Evolutionary conservation across 2,329 filamentous ascomycete genomes (phyloP).

Genomic region (Eutypa lata): DNA sequence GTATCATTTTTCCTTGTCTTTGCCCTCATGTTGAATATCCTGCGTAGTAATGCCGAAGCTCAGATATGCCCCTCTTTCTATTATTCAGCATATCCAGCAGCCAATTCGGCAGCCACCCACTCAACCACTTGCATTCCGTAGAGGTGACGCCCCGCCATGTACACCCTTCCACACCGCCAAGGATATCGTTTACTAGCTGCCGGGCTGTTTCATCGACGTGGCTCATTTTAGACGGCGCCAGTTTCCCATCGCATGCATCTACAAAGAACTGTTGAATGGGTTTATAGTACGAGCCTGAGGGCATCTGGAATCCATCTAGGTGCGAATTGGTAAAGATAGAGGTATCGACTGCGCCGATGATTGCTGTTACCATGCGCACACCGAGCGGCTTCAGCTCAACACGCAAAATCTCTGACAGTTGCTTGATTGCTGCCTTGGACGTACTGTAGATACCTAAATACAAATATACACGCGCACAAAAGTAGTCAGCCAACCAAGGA

Average conservation of each 20-base stretch:
- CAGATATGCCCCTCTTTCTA: neutral
- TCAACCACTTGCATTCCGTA: neutral
- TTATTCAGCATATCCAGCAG: neutral
- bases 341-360: slow-evolving; percentile 10
- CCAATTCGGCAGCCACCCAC: slow-evolving; percentile 1
- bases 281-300: neutral
- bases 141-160: slow-evolving; percentile 1
- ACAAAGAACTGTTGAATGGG: neutral
- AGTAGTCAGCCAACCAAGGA: no score
- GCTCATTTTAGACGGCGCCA: neutral
- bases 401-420: slow-evolving; percentile 10
- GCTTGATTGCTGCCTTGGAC: slow-evolving; percentile 7
- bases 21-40: neutral
- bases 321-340: neutral
- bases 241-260: slow-evolving; percentile 1
- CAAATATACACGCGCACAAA: no score
- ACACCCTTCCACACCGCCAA: slow-evolving; percentile 1
- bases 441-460: slow-evolving; percentile 3
- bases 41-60: neutral
- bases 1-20: no score
- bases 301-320: neutral
- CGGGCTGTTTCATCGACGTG: neutral
- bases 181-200: slow-evolving; percentile 3
- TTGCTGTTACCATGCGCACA: slow-evolving; percentile 15
- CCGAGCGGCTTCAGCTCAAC: slow-evolving; percentile 15